phyloP scores from a whole-genome alignment of 352 stramenopile genomes.

The Phytophthora sojae region DNA sequence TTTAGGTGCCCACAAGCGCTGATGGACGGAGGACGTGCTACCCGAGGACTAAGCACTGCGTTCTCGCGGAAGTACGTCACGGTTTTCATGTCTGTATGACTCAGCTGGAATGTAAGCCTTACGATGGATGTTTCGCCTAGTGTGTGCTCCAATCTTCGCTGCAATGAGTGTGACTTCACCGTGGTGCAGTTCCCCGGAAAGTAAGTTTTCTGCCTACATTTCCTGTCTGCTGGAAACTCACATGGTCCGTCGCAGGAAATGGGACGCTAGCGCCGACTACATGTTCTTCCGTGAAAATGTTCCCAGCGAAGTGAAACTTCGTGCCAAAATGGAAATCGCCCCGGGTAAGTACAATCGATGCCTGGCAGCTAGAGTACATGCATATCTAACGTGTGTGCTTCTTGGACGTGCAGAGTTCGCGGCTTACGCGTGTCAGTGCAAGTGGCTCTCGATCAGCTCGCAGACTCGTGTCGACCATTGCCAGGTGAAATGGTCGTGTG shows the following conservation, averaged over 20 bases:
- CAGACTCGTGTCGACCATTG: constrained; percentile 57
- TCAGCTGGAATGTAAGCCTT: neutral
- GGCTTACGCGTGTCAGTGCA: constrained; percentile 86
- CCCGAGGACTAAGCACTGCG: constrained; percentile 66
- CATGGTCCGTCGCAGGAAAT: constrained; percentile 50
- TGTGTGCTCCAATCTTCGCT: constrained; percentile 75
- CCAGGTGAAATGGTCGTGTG: constrained; percentile 79
- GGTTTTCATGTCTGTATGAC: neutral
- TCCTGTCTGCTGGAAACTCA: neutral
- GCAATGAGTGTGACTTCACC: constrained; percentile 86
- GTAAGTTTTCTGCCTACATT: constrained; percentile 38
- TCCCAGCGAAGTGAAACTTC: constrained; percentile 72
- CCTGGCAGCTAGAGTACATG: neutral
- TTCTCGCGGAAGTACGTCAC: constrained; percentile 56
- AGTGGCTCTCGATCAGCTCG: constrained; percentile 72
- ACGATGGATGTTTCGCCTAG: constrained; percentile 25
- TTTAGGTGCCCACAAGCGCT: constrained; percentile 63
- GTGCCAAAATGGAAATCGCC: constrained; percentile 64
- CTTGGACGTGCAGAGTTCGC: constrained; percentile 40
- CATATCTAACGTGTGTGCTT: neutral
- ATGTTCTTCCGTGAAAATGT: constrained; percentile 90
- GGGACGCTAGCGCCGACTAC: constrained; percentile 74
- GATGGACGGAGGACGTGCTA: constrained; percentile 61
- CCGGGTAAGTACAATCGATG: constrained; percentile 38
- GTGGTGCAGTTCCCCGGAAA: constrained; percentile 80